Evolutionary conservation across 352 stramenopile species (phyloP).

Genomic region (Globisporangium abappressorium): DNA sequence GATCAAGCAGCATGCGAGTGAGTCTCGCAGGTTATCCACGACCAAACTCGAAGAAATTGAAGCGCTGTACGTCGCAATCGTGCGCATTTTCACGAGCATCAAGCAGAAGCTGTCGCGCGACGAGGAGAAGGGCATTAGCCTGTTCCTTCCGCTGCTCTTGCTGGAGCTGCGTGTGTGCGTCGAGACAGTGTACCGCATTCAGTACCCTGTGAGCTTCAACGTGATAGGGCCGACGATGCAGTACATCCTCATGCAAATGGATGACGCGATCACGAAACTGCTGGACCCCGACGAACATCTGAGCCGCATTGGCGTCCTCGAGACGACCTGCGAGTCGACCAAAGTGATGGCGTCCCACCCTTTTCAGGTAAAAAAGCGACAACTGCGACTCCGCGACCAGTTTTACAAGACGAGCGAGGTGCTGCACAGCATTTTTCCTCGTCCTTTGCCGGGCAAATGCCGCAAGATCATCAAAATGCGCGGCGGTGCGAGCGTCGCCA

Average conservation of each 20-base stretch:
- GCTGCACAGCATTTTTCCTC: conserved; percentile 53
- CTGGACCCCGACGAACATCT: conserved; percentile 52
- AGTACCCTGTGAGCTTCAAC: conserved; percentile 61
- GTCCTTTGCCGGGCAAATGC: conserved; percentile 43
- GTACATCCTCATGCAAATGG: conserved; percentile 38
- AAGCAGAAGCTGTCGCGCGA: conserved; percentile 21
- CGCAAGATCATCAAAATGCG: conserved; percentile 51
- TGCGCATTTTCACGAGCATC: conserved; percentile 32
- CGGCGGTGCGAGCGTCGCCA: conserved; percentile 42
- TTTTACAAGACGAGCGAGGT: conserved; percentile 62
- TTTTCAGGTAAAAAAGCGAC: conserved; percentile 45
- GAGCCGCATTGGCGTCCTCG: conserved; percentile 52
- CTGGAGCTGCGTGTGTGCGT: conserved; percentile 57
- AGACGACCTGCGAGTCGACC: conserved; percentile 56
- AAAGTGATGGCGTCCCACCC: conserved; percentile 36
- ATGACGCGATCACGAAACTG: conserved; percentile 41
- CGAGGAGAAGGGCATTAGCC: conserved; percentile 27
- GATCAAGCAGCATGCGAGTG: conserved; percentile 12
- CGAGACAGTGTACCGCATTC: conserved; percentile 56
- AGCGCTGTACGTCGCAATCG: conserved; percentile 39
- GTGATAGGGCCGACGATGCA: conserved; percentile 32
- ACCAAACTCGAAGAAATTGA: conserved; percentile 24
- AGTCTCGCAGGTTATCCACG: background rate
- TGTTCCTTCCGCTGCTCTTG: conserved; percentile 52
- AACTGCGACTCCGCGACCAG: conserved; percentile 44